Evolutionary conservation across 2,329 filamentous ascomycete genomes (phyloP), one percentile per base, ranked within the genome.

Genomic region (Scleromitrula shiraiana): DNA sequence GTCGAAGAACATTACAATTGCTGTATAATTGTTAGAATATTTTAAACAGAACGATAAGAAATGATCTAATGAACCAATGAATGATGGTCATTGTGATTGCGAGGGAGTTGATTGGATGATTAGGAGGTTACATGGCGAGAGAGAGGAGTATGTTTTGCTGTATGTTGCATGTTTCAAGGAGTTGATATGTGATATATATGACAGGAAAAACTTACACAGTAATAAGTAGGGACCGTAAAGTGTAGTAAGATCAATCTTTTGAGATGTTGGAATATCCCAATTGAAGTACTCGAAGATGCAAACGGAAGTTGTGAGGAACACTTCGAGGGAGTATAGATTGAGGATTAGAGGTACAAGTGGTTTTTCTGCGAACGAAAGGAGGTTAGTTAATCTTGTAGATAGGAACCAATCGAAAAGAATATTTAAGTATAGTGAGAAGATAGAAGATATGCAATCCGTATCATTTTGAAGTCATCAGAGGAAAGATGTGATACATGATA

Each of bases 231-330:
- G 77, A 20, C 71, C 72, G 61, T 81, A 81, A 12, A 80, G 64
- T 53, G 66, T 68, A 0, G 67, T 72, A 44, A 81, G 57, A 45
- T 69, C 67, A 20, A 68, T 59, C 57, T 77, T 79, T 55, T 77
- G 67, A 2, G 57, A 60, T 1, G 60, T 53, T 0, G 66, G 65
- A 24, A 73, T 67, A 39, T 63, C 60, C 77, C 81, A 85, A 53
- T 68, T 70, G 64, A 75, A 65, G 55, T 76, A 77, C 49, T 85
- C 81, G 2, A 73, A 70, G 38, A 85, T 70, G 57, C 81, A 85
- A 0, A 77, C 77, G 35, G 77, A 58, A 0, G 82, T 83, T 1
- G 81, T 83, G 47, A 84, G 53, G 29, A 72, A 76, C 0, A 78
- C 76, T 58, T 83, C 72, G 8, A 78, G 62, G 0, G 76, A 74